Evolutionary conservation across 192 early-diverging fungal species (phyloP).

Genomic region (Coemansia sp.): DNA sequence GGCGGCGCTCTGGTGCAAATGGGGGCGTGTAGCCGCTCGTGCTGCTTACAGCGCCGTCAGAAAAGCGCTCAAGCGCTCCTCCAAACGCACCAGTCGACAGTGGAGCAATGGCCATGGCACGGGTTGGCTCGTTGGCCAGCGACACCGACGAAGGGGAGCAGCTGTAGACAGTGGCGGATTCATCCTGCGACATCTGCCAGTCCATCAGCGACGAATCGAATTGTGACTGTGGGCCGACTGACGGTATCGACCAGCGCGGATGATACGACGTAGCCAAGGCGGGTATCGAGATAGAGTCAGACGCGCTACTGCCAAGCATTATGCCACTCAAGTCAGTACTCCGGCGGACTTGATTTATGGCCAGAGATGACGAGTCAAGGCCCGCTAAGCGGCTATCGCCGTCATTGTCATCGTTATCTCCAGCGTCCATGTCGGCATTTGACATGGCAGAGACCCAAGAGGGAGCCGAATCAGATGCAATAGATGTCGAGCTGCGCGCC

Average conservation of each 20-base stretch:
- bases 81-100: neutral
- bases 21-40: neutral
- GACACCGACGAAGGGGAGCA: conserved; percentile 14
- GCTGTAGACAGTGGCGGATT: conserved; percentile 13
- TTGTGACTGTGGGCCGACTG: neutral
- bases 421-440: conserved; percentile 20
- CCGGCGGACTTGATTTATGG: neutral
- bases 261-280: neutral
- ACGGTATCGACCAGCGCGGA: conserved; percentile 7
- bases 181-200: conserved; percentile 40
- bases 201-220: conserved; percentile 39
- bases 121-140: neutral
- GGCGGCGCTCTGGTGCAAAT: neutral
- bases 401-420: conserved; percentile 19
- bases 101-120: conserved; percentile 1
- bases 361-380: neutral
- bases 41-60: neutral
- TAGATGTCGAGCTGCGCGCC: conserved; percentile 45
- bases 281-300: neutral
- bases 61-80: neutral
- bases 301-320: neutral
- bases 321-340: neutral
- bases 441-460: conserved; percentile 42
- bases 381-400: neutral
- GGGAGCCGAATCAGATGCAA: conserved; percentile 27